Evolutionary conservation across 768 basidiomycete species (phyloP).

Genomic region (Mycena polygramma): DNA sequence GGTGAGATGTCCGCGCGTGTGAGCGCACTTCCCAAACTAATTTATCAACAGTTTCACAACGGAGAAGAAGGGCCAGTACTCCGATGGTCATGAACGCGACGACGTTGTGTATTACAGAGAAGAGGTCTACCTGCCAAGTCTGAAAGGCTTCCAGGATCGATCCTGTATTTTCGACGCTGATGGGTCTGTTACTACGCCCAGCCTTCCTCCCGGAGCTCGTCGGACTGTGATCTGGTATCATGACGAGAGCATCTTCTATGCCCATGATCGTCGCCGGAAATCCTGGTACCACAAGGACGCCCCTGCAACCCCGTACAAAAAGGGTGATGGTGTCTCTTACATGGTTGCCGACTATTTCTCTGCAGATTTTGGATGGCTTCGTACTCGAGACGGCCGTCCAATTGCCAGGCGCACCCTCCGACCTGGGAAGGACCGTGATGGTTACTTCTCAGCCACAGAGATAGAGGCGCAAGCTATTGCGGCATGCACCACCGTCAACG

Average conservation of each 20-base stretch:
- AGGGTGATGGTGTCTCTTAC: neutral
- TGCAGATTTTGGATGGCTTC: conserved; percentile 5
- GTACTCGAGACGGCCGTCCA: neutral
- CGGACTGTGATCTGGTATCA: conserved; percentile 20
- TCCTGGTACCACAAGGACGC: conserved; percentile 6
- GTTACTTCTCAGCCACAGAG: conserved; percentile 41
- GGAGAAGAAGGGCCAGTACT: conserved; percentile 43
- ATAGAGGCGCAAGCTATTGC: conserved; percentile 21
- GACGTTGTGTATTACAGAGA: conserved; percentile 48
- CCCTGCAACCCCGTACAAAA: neutral
- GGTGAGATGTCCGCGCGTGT: conserved; percentile 23
- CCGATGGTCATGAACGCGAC: conserved; percentile 45
- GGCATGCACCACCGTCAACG: conserved; percentile 44
- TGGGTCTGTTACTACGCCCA: conserved; percentile 17
- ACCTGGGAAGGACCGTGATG: conserved; percentile 40
- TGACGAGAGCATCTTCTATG: too few species aligned
- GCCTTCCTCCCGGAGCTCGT: conserved; percentile 1
- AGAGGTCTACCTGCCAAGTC: conserved; percentile 40
- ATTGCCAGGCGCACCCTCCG: conserved; percentile 37
- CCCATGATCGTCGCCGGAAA: neutral
- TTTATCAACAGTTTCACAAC: conserved; percentile 12
- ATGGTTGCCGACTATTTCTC: conserved; percentile 3
- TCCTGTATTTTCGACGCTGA: conserved; percentile 25
- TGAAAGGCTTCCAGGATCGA: conserved; percentile 25
- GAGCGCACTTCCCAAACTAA: neutral